phyloP scores from a whole-genome alignment of 495 filamentous ascomycete genomes.

The Filosporella fistucella region DNA sequence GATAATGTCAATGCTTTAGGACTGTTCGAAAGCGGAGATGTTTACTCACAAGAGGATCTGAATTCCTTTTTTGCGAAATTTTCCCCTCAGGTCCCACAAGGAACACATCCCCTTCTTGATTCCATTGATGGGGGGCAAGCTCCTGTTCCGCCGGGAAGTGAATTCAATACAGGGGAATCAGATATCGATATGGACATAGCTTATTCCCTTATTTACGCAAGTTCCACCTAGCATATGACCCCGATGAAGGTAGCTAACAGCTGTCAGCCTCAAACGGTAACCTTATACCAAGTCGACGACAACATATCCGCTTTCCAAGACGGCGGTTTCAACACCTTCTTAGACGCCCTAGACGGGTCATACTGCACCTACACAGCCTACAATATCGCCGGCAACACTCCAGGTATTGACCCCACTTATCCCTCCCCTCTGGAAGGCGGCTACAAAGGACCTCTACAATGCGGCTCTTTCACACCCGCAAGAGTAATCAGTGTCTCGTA shows the following conservation, averaged over 20 bases:
- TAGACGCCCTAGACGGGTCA: slow-evolving; percentile 17
- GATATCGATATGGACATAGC: slow-evolving; percentile 19
- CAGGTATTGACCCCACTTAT: slow-evolving; percentile 14
- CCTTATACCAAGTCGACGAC: slow-evolving; percentile 18
- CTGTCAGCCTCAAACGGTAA: slow-evolving; percentile 14
- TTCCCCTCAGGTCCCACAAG: slow-evolving; percentile 11
- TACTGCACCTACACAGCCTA: slow-evolving; percentile 19
- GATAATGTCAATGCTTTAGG: slow-evolving; percentile 12
- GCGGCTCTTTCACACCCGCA: slow-evolving; percentile 14
- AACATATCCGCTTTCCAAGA: slow-evolving; percentile 6
- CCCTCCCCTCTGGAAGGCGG: slow-evolving; percentile 14
- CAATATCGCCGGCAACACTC: slow-evolving; percentile 11
- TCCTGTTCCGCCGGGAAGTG: slow-evolving; percentile 6
- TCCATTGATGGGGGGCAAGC: slow-evolving; percentile 15
- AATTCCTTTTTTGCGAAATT: slow-evolving; percentile 12
- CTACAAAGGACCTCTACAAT: slow-evolving; percentile 23
- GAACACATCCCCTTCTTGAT: slow-evolving; percentile 7
- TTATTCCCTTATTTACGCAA: slow-evolving; percentile 15
- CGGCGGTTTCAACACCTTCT: slow-evolving; percentile 16
- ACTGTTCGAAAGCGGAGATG: slow-evolving; percentile 13
- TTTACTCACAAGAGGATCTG: slow-evolving; percentile 14
- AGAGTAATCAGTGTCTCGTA: slow-evolving; percentile 21
- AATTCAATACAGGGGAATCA: slow-evolving; percentile 14
- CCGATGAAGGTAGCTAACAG: neutral
- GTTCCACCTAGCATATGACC: neutral